phyloP scores from a whole-genome alignment of 2,329 filamentous ascomycete species.

The Ophiostoma triangulosporum region DNA sequence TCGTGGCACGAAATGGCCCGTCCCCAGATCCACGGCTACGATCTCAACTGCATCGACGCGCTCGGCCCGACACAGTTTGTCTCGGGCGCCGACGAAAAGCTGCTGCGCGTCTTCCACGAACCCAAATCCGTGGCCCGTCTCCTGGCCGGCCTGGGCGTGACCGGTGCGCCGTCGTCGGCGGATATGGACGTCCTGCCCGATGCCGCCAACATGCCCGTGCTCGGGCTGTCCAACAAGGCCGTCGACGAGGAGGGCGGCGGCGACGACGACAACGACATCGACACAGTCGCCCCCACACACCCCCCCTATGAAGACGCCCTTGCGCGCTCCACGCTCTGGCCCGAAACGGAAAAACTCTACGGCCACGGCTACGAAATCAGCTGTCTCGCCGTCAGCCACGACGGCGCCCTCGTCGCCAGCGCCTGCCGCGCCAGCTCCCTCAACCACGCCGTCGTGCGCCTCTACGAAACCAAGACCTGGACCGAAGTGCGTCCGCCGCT shows the following conservation, averaged over 20 bases:
- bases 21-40: constrained; percentile 95
- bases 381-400: constrained; percentile 63
- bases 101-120: constrained; percentile 89
- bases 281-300: constrained; percentile 14
- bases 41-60: constrained; percentile 83
- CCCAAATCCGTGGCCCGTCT: constrained; percentile 71
- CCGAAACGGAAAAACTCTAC: constrained; percentile 91
- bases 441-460: constrained; percentile 84
- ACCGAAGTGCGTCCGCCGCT: constrained; percentile 74
- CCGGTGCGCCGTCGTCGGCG: constrained; percentile 17
- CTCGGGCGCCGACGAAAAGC: constrained; percentile 91
- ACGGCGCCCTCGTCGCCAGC: constrained; percentile 67
- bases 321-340: constrained; percentile 84
- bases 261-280: too few relatives aligned
- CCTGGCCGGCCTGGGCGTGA: constrained; percentile 48
- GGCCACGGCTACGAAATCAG: constrained; percentile 97
- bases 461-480: constrained; percentile 83
- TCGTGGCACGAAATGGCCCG: constrained; percentile 95
- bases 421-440: constrained; percentile 86
- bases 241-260: constrained; percentile 33
- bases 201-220: constrained; percentile 84
- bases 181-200: constrained; percentile 50
- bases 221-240: constrained; percentile 93
- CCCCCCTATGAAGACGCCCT: constrained; percentile 61
- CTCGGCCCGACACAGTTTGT: constrained; percentile 67